Evolutionary conservation across 2,329 filamentous ascomycete genomes (phyloP).

Genomic region (Pezicula neosporulosa): DNA sequence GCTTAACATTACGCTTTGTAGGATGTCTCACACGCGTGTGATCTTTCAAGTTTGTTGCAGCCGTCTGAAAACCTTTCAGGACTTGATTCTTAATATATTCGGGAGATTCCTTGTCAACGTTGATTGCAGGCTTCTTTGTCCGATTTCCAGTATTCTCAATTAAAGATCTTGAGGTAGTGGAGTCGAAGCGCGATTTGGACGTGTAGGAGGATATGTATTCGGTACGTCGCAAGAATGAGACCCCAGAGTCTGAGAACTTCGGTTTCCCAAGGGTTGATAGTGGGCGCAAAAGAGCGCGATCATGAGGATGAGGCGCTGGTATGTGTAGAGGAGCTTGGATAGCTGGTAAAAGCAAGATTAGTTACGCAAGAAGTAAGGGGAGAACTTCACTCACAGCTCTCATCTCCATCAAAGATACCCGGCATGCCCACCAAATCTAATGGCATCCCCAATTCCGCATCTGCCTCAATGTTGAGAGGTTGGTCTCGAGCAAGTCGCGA

Average conservation of each 20-base stretch:
- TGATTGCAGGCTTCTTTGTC: conserved; percentile 41
- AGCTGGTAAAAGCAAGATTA: conserved; percentile 45
- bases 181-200: conserved; percentile 45
- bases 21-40: conserved; percentile 53
- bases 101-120: conserved; percentile 54
- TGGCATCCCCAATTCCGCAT: conserved; percentile 97
- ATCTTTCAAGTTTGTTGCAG: conserved; percentile 51
- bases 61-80: conserved; percentile 55
- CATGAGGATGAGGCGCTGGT: conserved; percentile 74
- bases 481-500: conserved; percentile 87
- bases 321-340: conserved; percentile 75
- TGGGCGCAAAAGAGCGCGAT: conserved; percentile 78
- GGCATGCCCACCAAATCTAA: conserved; percentile 93
- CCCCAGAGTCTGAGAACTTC: conserved; percentile 69
- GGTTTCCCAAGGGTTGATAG: conserved; percentile 83
- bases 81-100: conserved; percentile 68
- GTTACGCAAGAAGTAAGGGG: conserved; percentile 7
- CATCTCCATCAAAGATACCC: conserved; percentile 90
- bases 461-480: conserved; percentile 92
- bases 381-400: conserved; percentile 66
- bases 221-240: conserved; percentile 92
- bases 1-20: conserved; percentile 49
- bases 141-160: conserved; percentile 34
- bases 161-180: conserved; percentile 49
- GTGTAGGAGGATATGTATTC: conserved; percentile 80